phyloP scores from a whole-genome alignment of 768 basidiomycete genomes.

The Mycena sanguinolenta region DNA sequence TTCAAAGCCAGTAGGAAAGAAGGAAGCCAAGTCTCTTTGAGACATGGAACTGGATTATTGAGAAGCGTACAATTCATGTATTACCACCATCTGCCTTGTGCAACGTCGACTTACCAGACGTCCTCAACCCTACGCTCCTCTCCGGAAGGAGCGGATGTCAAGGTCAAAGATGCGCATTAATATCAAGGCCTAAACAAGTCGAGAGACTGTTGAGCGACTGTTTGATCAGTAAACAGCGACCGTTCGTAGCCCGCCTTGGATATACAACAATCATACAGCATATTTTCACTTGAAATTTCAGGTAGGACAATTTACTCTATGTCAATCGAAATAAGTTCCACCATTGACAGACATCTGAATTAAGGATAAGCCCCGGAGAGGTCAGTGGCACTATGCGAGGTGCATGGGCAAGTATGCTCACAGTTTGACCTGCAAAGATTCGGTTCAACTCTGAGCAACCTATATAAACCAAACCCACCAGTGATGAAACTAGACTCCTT shows the following conservation, averaged over 20 bases:
- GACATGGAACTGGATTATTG: not conserved
- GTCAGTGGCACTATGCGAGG: not conserved
- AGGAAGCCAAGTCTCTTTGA: not conserved
- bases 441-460: not conserved
- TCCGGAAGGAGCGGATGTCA: too few relatives aligned
- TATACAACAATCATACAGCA: too few relatives aligned
- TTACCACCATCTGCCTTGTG: too few relatives aligned
- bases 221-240: too few relatives aligned
- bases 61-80: conserved; percentile 4
- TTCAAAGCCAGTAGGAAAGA: not conserved
- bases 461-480: not conserved
- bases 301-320: too few relatives aligned
- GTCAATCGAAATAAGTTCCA: conserved; percentile 14
- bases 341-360: conserved; percentile 14
- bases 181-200: too few relatives aligned
- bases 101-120: too few relatives aligned
- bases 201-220: too few relatives aligned
- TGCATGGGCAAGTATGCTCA: not conserved
- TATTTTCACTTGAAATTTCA: not conserved
- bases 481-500: conserved; percentile 25
- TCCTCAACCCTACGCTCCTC: too few relatives aligned
- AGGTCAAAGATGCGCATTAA: too few relatives aligned
- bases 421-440: conserved; percentile 2
- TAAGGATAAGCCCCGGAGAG: not conserved
- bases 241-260: too few relatives aligned